phyloP scores from a whole-genome alignment of 2,329 filamentous ascomycete species.

The Rugonectria rugulosa region DNA sequence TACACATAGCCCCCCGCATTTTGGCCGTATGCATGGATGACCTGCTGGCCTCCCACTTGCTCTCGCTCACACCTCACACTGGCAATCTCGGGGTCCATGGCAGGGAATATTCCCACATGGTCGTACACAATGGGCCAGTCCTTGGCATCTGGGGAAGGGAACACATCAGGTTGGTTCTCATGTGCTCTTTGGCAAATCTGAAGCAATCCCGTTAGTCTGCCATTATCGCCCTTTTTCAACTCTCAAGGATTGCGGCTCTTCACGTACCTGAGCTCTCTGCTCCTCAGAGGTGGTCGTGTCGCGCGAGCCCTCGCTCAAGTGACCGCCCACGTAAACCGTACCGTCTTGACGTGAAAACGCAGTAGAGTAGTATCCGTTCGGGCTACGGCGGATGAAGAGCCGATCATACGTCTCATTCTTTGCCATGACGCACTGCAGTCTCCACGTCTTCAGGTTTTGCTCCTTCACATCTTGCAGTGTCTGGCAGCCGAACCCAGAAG shows the following conservation, averaged over 20 bases:
- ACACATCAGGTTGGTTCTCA: constrained; percentile 19
- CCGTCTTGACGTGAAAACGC: constrained; percentile 11
- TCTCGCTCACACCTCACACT: constrained; percentile 26
- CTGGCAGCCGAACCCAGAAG: constrained; percentile 18
- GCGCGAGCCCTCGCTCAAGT: neutral
- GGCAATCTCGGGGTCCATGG: constrained; percentile 1
- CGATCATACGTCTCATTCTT: neutral
- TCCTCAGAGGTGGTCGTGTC: neutral
- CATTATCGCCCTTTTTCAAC: neutral
- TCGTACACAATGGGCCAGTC: constrained; percentile 22
- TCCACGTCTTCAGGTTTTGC: constrained; percentile 3
- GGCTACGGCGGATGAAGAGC: constrained; percentile 10
- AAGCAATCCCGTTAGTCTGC: neutral
- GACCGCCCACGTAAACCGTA: constrained; percentile 7
- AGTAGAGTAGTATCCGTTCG: constrained; percentile 10
- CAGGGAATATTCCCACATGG: constrained; percentile 21
- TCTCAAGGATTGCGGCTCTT: too few relatives aligned
- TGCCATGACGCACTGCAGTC: constrained; percentile 2
- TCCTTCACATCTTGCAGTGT: constrained; percentile 26
- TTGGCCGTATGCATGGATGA: constrained; percentile 30
- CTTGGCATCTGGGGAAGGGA: constrained; percentile 15
- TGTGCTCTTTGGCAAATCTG: constrained; percentile 12
- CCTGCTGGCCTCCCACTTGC: constrained; percentile 16
- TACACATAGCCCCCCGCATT: constrained; percentile 32
- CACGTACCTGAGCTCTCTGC: neutral